Conservation (phyloP, 768 basidiomycete genomes). For the Amylocystis lapponica region DNA sequence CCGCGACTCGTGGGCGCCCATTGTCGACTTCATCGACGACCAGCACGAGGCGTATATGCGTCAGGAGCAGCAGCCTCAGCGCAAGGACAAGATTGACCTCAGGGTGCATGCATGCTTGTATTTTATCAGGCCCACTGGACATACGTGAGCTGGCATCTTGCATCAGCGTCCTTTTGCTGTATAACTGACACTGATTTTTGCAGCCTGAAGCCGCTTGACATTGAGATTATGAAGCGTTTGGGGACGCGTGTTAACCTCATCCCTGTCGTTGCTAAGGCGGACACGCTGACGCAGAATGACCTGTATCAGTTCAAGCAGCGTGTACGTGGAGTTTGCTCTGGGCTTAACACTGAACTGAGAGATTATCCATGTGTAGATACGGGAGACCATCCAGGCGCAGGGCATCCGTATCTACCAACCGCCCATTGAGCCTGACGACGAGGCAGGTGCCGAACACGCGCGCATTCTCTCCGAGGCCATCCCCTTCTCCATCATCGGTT, state of each 20-base stretch:
- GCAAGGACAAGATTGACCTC: constrained; percentile 90
- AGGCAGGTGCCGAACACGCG: constrained; percentile 83
- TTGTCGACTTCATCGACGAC: constrained; percentile 97
- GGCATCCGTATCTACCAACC: constrained; percentile 94
- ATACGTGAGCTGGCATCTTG: constrained; percentile 63
- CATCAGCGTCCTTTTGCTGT: not conserved
- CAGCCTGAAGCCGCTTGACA: constrained; percentile 94
- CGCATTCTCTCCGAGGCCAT: constrained; percentile 84
- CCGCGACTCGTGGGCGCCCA: constrained; percentile 96
- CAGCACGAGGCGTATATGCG: constrained; percentile 95
- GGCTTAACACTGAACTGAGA: constrained; percentile 4
- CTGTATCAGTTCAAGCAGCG: constrained; percentile 88
- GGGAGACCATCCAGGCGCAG: constrained; percentile 86
- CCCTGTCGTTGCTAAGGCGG: constrained; percentile 95
- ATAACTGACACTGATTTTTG: not conserved
- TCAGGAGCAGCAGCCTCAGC: constrained; percentile 98
- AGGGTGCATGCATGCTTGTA: constrained; percentile 96
- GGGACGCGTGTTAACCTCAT: constrained; percentile 98
- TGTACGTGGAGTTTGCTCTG: constrained; percentile 58
- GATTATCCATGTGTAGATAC: constrained; percentile 47
- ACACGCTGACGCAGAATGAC: constrained; percentile 94
- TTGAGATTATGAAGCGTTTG: constrained; percentile 99
- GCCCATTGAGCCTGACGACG: constrained; percentile 84
- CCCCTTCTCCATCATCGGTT: constrained; percentile 98
- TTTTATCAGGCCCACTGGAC: constrained; percentile 94